Base-by-base conservation (phyloP, 305 asterid species). In the Salvia sclarea region DNA sequence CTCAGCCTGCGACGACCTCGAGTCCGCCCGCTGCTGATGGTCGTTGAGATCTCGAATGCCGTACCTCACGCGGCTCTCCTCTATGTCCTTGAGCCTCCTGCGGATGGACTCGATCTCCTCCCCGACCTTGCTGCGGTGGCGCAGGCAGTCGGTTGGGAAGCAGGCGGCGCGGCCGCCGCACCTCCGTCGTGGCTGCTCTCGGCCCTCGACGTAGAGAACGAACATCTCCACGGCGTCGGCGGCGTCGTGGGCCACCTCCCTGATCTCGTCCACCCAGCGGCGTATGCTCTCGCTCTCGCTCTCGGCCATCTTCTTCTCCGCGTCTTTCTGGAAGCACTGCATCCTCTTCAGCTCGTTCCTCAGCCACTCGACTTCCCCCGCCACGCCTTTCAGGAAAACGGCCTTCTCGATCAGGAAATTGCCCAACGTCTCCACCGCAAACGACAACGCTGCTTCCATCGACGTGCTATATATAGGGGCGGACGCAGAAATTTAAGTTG, bases 321-420 rank as follows among this genome's bases (percentile, higher is more conserved):
- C 79, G 35, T 74, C 77, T 66, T 33, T 43, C 4, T 73, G 71
- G 75, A 76, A 80, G 20, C 70, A 70, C 3, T 70, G 79, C 81
- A 80, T 61, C 17, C 53, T 48, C 16, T 31, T 14, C 14, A 80
- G 60, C 70, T 80, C 75, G 3, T 18, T 31, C 41, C 45, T 18
- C 58, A 76, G 68, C 80, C 68, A 70, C 38, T 38, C 13, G 21
- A 80, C 67, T 7, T 76, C 14, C 2, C 37, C 65, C 14, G 63
- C 66, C 0, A 76, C 69, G 28, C 61, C 62, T 61, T 1, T 30
- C 0, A 31, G 63, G 49, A 68, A 28, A 7, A 25, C 16, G 6
- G 50, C 65, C 74, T 71, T 28, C 35, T 79, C 53, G 20, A 49
- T 58, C 1, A 58, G 49, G 38, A 75, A n/a, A 11, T 72, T 44